Base-by-base conservation (phyloP, 73 alveolate genomes). In the Stentor roeselii region DNA sequence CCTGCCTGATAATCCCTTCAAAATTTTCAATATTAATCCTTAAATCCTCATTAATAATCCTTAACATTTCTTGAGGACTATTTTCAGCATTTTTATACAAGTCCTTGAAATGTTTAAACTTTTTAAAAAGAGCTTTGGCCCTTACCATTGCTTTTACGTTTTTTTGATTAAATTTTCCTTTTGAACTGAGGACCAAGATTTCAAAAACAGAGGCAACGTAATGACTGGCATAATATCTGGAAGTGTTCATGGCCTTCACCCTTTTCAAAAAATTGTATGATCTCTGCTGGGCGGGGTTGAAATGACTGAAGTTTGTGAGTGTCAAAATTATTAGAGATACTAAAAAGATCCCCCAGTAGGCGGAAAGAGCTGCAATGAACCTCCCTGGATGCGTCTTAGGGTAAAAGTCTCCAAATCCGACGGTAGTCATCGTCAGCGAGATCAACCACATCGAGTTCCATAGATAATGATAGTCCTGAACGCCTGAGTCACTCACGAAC, bases 261-360 rank as follows among this genome's bases (percentile, higher is more conserved):
- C 21, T 50, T 50, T 50, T 50, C 6, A 50, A 11, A 50, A 50
- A 50, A 6, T 6, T 11, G 21, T 50, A 50, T 21, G 67, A 50
- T 50, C 67, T 6, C 6, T 6, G 6, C 21, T 50, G 67, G 6
- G 67, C 30, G 21, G 67, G 67, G 6, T 88, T 91, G 31, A 91
- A 89, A 37, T 84, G 94, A 3, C 88, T 75, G 27, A 86, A 85
- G 36, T 84, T 89, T 3, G 98, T 92, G 42, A 94, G 80, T 42
- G 92, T 86, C 36, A 90, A 90, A 87, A 93, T 91, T 77, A 90
- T 94, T 84, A 92, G 90, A 30, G 95, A 88, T 36, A 91, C 84
- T 59, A 90, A 86, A 84, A 92, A 92, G 40, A 89, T 92, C 0
- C 89, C 89, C 86, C 87, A 84, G 36, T 75, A 38, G 58, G 59